Evolutionary conservation across 164 flowering plant genomes (phyloP).

Genomic region (Piper betle): DNA sequence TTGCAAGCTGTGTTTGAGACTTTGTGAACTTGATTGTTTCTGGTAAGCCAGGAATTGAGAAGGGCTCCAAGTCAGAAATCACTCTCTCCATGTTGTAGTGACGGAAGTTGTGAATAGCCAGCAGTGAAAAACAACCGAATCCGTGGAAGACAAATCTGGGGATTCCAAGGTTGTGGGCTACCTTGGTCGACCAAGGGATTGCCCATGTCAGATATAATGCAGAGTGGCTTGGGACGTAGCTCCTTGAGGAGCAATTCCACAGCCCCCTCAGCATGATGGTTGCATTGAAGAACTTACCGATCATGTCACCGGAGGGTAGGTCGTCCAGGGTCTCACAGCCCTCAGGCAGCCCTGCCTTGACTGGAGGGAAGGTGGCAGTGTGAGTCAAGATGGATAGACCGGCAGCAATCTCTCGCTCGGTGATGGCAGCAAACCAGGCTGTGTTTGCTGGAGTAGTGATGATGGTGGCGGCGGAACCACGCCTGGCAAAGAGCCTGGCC

Average conservation of each 20-base stretch:
- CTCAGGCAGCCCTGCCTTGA: conserved; percentile 27
- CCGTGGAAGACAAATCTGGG: conserved; percentile 30
- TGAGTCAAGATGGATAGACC: conserved; percentile 47
- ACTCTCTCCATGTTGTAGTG: conserved; percentile 10
- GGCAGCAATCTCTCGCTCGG: conserved; percentile 15
- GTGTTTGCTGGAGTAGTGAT: conserved; percentile 5
- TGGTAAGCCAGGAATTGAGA: conserved; percentile 28
- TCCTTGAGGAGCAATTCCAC: conserved; percentile 14
- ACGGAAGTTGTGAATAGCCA: conserved; percentile 6
- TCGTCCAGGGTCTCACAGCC: conserved; percentile 24
- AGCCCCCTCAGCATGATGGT: conserved; percentile 42
- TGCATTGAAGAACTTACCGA: conserved; percentile 23
- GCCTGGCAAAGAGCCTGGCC: conserved; percentile 5
- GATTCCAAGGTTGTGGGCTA: conserved; percentile 11
- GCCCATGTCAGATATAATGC: conserved; percentile 28
- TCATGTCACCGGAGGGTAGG: conserved; percentile 38
- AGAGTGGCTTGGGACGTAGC: conserved; percentile 12
- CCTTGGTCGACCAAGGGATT: conserved; percentile 24
- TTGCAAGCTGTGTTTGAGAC: background rate
- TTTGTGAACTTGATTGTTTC: conserved; percentile 5
- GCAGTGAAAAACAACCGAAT: conserved; percentile 17
- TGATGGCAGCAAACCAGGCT: background rate
- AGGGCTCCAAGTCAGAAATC: conserved; percentile 20
- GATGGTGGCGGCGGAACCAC: background rate
- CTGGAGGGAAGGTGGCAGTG: conserved; percentile 9